These are phyloP conservation scores for Lotus japonicus DNA, from an alignment of 306 rosid species.

Conservation along the genomic window DNA sequence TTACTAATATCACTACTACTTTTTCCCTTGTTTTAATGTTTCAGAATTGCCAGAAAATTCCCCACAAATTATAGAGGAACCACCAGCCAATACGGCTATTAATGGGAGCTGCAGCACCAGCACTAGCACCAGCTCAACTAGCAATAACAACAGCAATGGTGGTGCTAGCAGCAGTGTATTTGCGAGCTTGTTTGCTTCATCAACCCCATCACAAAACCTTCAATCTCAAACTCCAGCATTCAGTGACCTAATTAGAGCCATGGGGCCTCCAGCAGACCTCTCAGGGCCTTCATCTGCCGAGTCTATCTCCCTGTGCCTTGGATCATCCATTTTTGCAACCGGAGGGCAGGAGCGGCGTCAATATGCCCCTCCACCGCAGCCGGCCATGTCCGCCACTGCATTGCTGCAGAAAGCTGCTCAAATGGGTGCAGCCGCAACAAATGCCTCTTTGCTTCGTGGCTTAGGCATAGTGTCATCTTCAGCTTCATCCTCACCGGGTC, in stretches of 20 bases:
- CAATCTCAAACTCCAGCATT: slow-evolving; percentile 47
- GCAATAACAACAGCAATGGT: slow-evolving; percentile 33
- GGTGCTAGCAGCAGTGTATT: slow-evolving; percentile 45
- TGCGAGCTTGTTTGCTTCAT: slow-evolving; percentile 69
- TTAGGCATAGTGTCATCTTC: slow-evolving; percentile 60
- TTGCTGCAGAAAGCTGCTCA: slow-evolving; percentile 89
- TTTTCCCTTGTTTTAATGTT: not conserved
- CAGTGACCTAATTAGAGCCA: slow-evolving; percentile 46
- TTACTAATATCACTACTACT: not conserved
- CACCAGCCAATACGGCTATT: slow-evolving; percentile 12
- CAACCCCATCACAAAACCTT: slow-evolving; percentile 46
- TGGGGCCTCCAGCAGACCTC: slow-evolving; percentile 38
- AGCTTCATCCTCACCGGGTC: slow-evolving; percentile 34
- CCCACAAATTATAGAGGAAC: slow-evolving; percentile 38
- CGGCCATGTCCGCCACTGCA: slow-evolving; percentile 86
- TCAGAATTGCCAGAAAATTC: slow-evolving; percentile 40
- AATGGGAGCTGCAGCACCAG: slow-evolving; percentile 45
- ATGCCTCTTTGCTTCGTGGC: slow-evolving; percentile 61
- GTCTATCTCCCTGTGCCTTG: slow-evolving; percentile 70
- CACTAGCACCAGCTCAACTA: slow-evolving; percentile 42
- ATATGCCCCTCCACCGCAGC: slow-evolving; percentile 50
- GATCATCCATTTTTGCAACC: slow-evolving; percentile 50
- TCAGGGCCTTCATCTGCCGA: slow-evolving; percentile 41
- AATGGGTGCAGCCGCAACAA: slow-evolving; percentile 71
- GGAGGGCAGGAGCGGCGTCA: slow-evolving; percentile 58